Base-by-base conservation (phyloP, 129 eudicot species). In the Artemisia argyi region DNA sequence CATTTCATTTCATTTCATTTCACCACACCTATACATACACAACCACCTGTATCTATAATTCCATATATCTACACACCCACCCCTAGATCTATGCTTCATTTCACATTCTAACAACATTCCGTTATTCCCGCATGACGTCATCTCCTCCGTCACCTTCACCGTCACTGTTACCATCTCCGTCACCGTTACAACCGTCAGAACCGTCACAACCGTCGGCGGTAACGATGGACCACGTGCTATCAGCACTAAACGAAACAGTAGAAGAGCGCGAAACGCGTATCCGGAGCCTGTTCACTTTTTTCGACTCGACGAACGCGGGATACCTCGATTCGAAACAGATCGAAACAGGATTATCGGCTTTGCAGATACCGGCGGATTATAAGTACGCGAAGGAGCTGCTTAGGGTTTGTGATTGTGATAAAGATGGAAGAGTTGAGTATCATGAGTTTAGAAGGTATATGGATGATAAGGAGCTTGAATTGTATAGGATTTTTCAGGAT, bases 381-480 rank as follows among this genome's bases (percentile, higher is more conserved):
- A 95, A 95, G 87, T 95, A 82, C 24, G 99, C 99, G 4, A 90
- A 89, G 78, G 99, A 95, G 69, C 83, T 95, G 39, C 76, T 95
- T 65, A 82, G 80, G 72, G 99, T 90, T 60, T 88, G 96, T 46
- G 99, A 95, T 80, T 83, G 89, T n/a, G 82, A 95, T 74, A 82
- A 73, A 42, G 99, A 95, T 53, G 99, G 99, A 47, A 76, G 94
- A 72, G 99, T 95, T 15, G 96, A 91, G 88, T 95, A 88, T 71
- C 76, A 75, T 78, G 99, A 91, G 80, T 95, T 95, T 66, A 83
- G 87, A 54, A 81, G 93, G 83, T 95, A 95, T 78, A 95, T 95
- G 99, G 99, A 95, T 86, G 99, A 84, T 76, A 95, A 95, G 85
- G 99, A 95, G 91, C 88, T 95, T 11, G 99, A 95, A 48, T 71